These are phyloP conservation scores for Ploettnerulaceae sp. DNA, from an alignment of 2,329 filamentous ascomycete genomes.

Conservation along the genomic window DNA sequence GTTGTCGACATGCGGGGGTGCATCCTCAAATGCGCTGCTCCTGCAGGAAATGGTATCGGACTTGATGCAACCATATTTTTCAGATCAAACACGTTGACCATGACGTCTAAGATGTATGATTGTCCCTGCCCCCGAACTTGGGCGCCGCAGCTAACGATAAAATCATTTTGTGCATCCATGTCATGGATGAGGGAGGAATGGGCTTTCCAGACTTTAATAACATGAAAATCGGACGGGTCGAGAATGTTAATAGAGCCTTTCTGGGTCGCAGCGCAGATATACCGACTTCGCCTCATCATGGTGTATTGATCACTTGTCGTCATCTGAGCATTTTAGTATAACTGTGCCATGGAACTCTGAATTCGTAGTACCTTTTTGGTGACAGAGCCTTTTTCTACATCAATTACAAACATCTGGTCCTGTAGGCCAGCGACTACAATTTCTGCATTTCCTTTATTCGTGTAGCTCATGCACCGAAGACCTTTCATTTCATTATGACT, in stretches of 20 bases:
- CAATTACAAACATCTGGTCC: slow-evolving; percentile 74
- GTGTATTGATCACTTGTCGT: slow-evolving; percentile 74
- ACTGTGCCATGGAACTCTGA: background rate
- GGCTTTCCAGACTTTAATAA: slow-evolving; percentile 85
- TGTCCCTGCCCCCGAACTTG: slow-evolving; percentile 77
- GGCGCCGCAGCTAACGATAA: slow-evolving; percentile 91
- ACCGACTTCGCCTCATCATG: slow-evolving; percentile 84
- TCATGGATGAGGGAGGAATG: slow-evolving; percentile 87
- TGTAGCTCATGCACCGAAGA: slow-evolving; percentile 92
- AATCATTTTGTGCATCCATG: slow-evolving; percentile 95
- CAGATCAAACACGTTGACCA: slow-evolving; percentile 93
- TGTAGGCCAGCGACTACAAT: slow-evolving; percentile 86
- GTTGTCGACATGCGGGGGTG: slow-evolving; percentile 94
- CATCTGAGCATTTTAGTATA: slow-evolving; percentile 46
- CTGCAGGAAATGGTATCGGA: slow-evolving; percentile 86
- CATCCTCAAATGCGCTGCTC: slow-evolving; percentile 92
- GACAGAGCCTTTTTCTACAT: slow-evolving; percentile 65
- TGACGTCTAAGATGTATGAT: slow-evolving; percentile 79
- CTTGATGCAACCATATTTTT: slow-evolving; percentile 84
- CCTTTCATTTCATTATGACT: slow-evolving; percentile 76
- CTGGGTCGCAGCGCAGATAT: slow-evolving; percentile 87
- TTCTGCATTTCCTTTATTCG: slow-evolving; percentile 75
- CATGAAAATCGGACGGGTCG: slow-evolving; percentile 69
- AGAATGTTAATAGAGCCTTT: slow-evolving; percentile 80
- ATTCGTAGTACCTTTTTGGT: slow-evolving; percentile 52